Evolutionary conservation across 1,139 yeast genomes (phyloP).

Genomic region (Diutina scorzettiae): DNA sequence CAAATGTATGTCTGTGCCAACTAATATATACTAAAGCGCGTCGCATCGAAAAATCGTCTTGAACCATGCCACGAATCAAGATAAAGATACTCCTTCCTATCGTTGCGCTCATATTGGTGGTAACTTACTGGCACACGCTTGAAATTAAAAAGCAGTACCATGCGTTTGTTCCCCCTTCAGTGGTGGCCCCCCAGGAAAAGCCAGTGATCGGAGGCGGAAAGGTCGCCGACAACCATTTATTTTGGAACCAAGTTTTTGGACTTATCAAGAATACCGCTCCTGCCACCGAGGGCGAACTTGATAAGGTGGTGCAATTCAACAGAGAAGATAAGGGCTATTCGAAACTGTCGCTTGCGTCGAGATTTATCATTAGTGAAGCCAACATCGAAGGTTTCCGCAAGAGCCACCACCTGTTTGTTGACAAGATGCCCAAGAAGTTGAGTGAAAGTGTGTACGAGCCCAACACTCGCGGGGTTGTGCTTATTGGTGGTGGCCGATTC

Average conservation of each 20-base stretch:
- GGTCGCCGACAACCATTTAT: neutral
- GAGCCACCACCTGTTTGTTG: conserved; percentile 10
- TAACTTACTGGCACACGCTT: conserved; percentile 5
- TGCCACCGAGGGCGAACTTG: neutral
- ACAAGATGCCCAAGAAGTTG: conserved; percentile 13
- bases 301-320: neutral
- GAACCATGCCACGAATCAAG: conserved; percentile 3
- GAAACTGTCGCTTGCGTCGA: neutral
- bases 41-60: neutral
- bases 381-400: neutral
- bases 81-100: neutral
- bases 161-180: neutral
- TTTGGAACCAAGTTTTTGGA: neutral
- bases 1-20: no score
- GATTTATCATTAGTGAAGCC: neutral
- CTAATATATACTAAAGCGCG: no score
- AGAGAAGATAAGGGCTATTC: neutral
- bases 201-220: conserved; percentile 1
- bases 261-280: neutral
- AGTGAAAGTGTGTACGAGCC: conserved; percentile 15
- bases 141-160: neutral
- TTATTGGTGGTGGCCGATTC: conserved; percentile 51
- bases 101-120: neutral
- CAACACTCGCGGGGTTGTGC: conserved; percentile 39
- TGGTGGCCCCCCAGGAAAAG: neutral